Percentiles rank a stretch among this genome's conserved stretches.
phyloP scores from a whole-genome alignment of 1,139 yeast species.

The Suhomyces maxii region DNA sequence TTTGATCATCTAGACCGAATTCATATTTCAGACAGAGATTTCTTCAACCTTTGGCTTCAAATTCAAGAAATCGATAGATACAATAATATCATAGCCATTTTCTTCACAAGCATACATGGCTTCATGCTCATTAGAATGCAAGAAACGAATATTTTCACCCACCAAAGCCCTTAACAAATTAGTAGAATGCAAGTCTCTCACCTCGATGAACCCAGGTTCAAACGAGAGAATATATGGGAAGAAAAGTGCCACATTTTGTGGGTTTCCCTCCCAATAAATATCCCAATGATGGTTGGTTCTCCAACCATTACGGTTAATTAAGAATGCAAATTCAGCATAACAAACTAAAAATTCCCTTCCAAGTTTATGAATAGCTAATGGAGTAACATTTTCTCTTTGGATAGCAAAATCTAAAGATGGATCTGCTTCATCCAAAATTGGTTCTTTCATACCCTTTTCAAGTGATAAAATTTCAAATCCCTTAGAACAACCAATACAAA shows the following conservation, averaged over 20 bases:
- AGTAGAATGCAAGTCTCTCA: conserved; percentile 86
- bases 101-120: conserved; percentile 93
- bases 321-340: conserved; percentile 90
- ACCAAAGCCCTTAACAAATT: conserved; percentile 83
- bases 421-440: conserved; percentile 90
- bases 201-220: conserved; percentile 87
- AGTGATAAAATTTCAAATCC: conserved; percentile 93
- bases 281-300: conserved; percentile 92
- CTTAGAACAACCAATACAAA: conserved; percentile 93
- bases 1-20: too few species aligned
- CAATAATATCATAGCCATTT: conserved; percentile 86
- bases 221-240: conserved; percentile 92
- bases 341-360: conserved; percentile 85
- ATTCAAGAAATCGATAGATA: conserved; percentile 79
- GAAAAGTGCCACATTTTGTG: conserved; percentile 88
- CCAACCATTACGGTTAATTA: conserved; percentile 96
- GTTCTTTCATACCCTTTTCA: conserved; percentile 74
- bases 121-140: conserved; percentile 90
- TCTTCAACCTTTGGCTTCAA: conserved; percentile 34
- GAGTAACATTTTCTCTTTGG: conserved; percentile 75
- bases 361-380: conserved; percentile 86
- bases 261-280: conserved; percentile 95
- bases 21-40: too few species aligned
- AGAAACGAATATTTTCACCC: conserved; percentile 89
- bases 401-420: conserved; percentile 96